phyloP scores from a whole-genome alignment of 164 flowering plant species.

The Houttuynia cordata region DNA sequence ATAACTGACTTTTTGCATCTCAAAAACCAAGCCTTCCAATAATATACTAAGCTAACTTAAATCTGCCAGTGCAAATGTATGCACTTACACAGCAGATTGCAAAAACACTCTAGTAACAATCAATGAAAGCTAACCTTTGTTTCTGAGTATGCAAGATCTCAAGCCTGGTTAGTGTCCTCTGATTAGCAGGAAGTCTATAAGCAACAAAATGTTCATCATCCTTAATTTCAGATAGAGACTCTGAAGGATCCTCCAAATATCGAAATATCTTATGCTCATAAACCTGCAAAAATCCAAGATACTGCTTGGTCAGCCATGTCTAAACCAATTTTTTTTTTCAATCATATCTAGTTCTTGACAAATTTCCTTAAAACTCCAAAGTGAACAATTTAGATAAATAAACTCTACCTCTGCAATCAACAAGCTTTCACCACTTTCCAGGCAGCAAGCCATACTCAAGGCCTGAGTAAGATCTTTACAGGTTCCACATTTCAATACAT shows the following conservation, averaged over 20 bases:
- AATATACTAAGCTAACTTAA: no score
- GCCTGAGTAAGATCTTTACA: constrained; percentile 58
- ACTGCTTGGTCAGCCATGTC: not conserved
- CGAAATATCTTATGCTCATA: constrained; percentile 50
- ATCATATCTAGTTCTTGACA: not conserved
- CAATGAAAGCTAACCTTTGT: constrained; percentile 39
- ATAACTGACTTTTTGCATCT: no score
- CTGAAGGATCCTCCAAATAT: constrained; percentile 52
- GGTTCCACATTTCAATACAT: constrained; percentile 54
- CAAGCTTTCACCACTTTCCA: constrained; percentile 55
- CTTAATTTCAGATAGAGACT: constrained; percentile 45
- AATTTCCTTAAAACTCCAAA: not conserved
- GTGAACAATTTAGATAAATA: not conserved
- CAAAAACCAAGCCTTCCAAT: no score
- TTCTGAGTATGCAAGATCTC: constrained; percentile 50
- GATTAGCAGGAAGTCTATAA: constrained; percentile 47
- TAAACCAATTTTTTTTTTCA: not conserved
- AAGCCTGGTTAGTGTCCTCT: constrained; percentile 31
- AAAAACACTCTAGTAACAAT: constrained; percentile 22
- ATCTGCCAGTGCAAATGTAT: no score
- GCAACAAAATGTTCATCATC: constrained; percentile 82
- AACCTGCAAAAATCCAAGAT: constrained; percentile 34
- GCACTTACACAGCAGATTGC: not conserved
- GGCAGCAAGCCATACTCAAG: constrained; percentile 61
- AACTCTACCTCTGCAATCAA: constrained; percentile 73